Evolutionary conservation across 1,284 basidiomycete genomes (phyloP).

Genomic region (Ustilago cynodontis): DNA sequence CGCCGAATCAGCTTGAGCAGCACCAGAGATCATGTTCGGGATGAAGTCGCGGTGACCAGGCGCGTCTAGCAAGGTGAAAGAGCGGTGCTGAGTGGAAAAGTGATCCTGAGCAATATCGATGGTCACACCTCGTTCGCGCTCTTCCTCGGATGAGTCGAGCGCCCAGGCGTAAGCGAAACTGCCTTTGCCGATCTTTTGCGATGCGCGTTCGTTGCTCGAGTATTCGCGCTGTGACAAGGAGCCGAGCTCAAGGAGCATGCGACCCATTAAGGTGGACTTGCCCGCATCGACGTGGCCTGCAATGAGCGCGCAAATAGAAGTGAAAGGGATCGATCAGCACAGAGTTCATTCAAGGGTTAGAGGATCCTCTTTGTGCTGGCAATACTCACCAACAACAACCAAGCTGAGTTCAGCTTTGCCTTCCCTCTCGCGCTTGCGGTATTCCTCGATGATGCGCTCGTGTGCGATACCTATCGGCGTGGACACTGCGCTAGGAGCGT

Average conservation of each 20-base stretch:
- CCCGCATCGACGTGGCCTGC: conserved; percentile 97
- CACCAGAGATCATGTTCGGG: conserved; percentile 99
- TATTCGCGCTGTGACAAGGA: conserved; percentile 86
- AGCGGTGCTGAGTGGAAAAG: conserved; percentile 81
- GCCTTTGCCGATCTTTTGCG: conserved; percentile 87
- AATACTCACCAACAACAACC: conserved; percentile 86
- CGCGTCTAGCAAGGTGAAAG: conserved; percentile 92
- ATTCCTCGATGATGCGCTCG: conserved; percentile 88
- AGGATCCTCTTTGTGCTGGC: not conserved
- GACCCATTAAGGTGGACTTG: conserved; percentile 97
- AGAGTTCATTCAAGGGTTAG: not conserved
- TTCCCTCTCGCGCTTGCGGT: conserved; percentile 75
- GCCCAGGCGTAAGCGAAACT: conserved; percentile 99
- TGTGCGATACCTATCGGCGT: conserved; percentile 78
- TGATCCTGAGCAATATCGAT: conserved; percentile 94
- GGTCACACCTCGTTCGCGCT: conserved; percentile 93
- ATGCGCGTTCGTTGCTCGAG: conserved; percentile 88
- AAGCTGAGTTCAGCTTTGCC: conserved; percentile 83
- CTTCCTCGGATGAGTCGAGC: conserved; percentile 90
- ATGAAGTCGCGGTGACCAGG: conserved; percentile 98
- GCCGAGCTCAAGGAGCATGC: conserved; percentile 91
- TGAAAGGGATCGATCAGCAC: not conserved
- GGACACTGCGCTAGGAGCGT: conserved; percentile 70
- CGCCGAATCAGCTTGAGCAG: conserved; percentile 95
- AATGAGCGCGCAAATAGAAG: not conserved